Evolutionary conservation across 1,284 basidiomycete species (phyloP), one percentile per base, ranked within the genome.

Genomic region (Cryptococcus sp.): DNA sequence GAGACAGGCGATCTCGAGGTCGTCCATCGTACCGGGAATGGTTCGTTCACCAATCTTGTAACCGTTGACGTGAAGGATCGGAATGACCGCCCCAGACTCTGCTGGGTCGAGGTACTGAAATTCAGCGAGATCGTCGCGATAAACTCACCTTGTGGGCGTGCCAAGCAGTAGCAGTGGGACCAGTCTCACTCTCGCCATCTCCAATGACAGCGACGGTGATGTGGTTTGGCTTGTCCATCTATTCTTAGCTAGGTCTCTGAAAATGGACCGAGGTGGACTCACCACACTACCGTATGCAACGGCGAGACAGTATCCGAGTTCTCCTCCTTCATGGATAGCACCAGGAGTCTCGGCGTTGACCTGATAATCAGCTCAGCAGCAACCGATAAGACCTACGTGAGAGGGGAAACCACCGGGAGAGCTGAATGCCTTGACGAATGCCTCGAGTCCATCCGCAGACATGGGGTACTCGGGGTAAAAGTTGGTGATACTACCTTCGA

Each of bases 181-280:
- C 88, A 1, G 86, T 87, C 73, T 92, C 88, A 21, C 83, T 82
- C 73, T 92, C 90, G 31, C 90, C 89, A 55, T 92, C 89, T 31
- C 89, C 90, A 19, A 93, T 76, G 32, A 93, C 78, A 53, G 83
- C 86, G 40, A 84, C 79, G 16, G 85, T 81, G 57, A 92, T 80
- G 19, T 88, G 80, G 63, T 92, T 79, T 9, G 88, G 89, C 53
- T 86, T 85, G 71, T 93, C 90, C 86, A 93, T 89, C n/a, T n/a
- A n/a, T n/a, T n/a, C n/a, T n/a, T n/a, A n/a, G n/a, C n/a, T n/a
- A n/a, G n/a, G n/a, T n/a, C n/a, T n/a, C n/a, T n/a, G n/a, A n/a
- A n/a, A n/a, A n/a, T n/a, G n/a, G n/a, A n/a, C n/a, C n/a, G n/a
- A n/a, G n/a, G n/a, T n/a, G n/a, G n/a, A n/a, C n/a, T n/a, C n/a